Percentiles rank a stretch among this genome's conserved stretches.
phyloP scores from a whole-genome alignment of 129 eudicot species.

The Flaveria bidentis region DNA sequence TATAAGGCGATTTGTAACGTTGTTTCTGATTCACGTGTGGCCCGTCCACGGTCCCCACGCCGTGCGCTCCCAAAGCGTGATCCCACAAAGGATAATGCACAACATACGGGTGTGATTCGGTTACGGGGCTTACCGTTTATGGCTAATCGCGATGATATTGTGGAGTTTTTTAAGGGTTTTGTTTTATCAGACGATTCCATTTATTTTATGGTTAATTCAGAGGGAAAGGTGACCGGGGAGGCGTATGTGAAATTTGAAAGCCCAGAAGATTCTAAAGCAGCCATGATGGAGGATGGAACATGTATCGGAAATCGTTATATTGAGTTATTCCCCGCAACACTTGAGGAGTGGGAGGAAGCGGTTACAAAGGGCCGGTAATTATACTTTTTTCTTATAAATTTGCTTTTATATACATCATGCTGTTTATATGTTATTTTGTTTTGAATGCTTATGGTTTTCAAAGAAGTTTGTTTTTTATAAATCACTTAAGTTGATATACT shows the following conservation, averaged over 20 bases:
- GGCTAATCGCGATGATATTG: slow-evolving; percentile 68
- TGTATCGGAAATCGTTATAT: slow-evolving; percentile 83
- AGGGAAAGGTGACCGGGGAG: slow-evolving; percentile 89
- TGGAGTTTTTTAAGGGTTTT: slow-evolving; percentile 72
- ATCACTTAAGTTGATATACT: background rate
- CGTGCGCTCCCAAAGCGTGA: slow-evolving; percentile 47
- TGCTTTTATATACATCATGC: background rate
- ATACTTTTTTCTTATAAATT: slow-evolving; percentile 5
- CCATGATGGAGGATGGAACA: slow-evolving; percentile 86
- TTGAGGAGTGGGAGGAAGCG: slow-evolving; percentile 86
- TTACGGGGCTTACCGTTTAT: slow-evolving; percentile 87
- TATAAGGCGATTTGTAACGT: slow-evolving; percentile 79
- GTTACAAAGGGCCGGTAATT: slow-evolving; percentile 71
- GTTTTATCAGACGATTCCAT: slow-evolving; percentile 62
- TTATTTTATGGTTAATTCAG: slow-evolving; percentile 68
- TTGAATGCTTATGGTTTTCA: background rate
- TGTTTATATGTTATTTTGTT: background rate
- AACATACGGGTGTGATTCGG: slow-evolving; percentile 75
- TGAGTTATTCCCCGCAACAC: slow-evolving; percentile 80
- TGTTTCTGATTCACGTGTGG: slow-evolving; percentile 48
- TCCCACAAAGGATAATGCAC: slow-evolving; percentile 57
- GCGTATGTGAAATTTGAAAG: slow-evolving; percentile 88
- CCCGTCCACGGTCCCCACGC: slow-evolving; percentile 70
- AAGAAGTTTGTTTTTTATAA: background rate
- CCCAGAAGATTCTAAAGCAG: slow-evolving; percentile 83